These are phyloP conservation scores for Lentinula sp. DNA, from an alignment of 768 basidiomycete species.

Conservation along the genomic window DNA sequence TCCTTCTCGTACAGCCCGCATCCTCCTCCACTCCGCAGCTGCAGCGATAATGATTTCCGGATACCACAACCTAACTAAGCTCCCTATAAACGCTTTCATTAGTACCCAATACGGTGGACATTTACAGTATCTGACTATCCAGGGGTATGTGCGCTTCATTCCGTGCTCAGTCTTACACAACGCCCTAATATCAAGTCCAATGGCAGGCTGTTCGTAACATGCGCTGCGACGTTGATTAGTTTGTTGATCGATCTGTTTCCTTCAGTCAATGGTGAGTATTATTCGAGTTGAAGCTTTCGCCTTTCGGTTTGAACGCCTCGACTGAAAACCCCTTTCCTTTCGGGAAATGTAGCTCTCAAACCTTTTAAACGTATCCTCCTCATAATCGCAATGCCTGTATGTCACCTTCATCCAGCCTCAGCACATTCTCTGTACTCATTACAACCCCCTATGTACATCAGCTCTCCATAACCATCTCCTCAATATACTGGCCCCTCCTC, in stretches of 20 bases:
- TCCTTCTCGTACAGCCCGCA: neutral
- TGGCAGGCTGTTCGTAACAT: constrained; percentile 28
- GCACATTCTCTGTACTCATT: neutral
- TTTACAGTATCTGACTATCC: constrained; percentile 71
- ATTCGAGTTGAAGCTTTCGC: too few species aligned
- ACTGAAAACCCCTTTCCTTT: neutral
- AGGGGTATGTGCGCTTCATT: constrained; percentile 45
- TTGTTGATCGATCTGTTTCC: constrained; percentile 27
- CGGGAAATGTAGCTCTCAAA: constrained; percentile 25
- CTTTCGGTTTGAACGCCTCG: neutral
- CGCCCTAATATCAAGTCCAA: neutral
- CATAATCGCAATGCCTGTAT: constrained; percentile 63
- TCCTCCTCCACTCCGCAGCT: constrained; percentile 23
- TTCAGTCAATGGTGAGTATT: constrained; percentile 18
- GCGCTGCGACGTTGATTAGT: constrained; percentile 28
- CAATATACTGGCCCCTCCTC: constrained; percentile 68
- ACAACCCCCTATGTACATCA: neutral
- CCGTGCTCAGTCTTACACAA: neutral
- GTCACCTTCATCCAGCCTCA: constrained; percentile 11
- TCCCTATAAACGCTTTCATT: constrained; percentile 27
- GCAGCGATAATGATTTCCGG: constrained; percentile 31
- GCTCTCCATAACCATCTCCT: constrained; percentile 26
- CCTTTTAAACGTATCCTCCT: constrained; percentile 49
- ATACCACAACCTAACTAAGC: constrained; percentile 20
- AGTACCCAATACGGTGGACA: constrained; percentile 52